Percentiles rank a stretch among this genome's conserved stretches.
Evolutionary conservation across 2,329 filamentous ascomycete genomes (phyloP).

Genomic region (Elsinoe arachidis): DNA sequence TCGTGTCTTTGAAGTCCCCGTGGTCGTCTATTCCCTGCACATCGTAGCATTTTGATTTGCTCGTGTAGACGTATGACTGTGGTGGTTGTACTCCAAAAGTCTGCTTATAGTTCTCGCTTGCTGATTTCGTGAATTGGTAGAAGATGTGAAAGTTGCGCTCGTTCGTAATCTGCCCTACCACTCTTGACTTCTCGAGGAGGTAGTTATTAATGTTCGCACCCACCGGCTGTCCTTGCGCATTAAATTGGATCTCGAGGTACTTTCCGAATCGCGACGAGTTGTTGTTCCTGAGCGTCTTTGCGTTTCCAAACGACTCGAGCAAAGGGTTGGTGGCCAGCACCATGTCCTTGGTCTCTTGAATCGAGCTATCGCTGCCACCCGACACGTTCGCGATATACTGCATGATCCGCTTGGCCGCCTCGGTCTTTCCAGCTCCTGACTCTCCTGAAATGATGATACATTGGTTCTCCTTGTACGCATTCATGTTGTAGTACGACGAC

Average conservation of each 20-base stretch:
- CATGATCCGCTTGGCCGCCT: conserved; percentile 97
- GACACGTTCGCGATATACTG: conserved; percentile 98
- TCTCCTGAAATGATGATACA: conserved; percentile 99
- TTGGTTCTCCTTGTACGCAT: conserved; percentile 97
- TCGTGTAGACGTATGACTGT: conserved; percentile 88
- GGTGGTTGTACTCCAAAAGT: conserved; percentile 86
- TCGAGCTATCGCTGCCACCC: conserved; percentile 71
- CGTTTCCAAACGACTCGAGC: conserved; percentile 95
- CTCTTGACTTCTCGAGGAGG: conserved; percentile 86
- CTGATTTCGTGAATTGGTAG: conserved; percentile 96
- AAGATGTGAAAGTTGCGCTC: conserved; percentile 99
- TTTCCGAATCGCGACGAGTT: conserved; percentile 98
- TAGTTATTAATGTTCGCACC: conserved; percentile 99
- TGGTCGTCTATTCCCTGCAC: conserved; percentile 90
- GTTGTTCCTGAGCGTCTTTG: conserved; percentile 96
- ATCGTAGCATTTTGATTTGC: conserved; percentile 86
- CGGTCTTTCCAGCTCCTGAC: conserved; percentile 95
- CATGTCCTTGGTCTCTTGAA: conserved; percentile 98
- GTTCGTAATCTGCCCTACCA: conserved; percentile 88
- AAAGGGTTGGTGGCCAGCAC: conserved; percentile 95
- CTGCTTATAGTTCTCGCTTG: conserved; percentile 76
- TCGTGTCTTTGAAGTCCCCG: conserved; percentile 78
- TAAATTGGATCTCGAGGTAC: conserved; percentile 96
- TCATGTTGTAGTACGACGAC: conserved; percentile 98
- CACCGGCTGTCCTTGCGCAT: conserved; percentile 78